Evolutionary conservation across 1,139 yeast species (phyloP).

Genomic region (Hansenula sp.): DNA sequence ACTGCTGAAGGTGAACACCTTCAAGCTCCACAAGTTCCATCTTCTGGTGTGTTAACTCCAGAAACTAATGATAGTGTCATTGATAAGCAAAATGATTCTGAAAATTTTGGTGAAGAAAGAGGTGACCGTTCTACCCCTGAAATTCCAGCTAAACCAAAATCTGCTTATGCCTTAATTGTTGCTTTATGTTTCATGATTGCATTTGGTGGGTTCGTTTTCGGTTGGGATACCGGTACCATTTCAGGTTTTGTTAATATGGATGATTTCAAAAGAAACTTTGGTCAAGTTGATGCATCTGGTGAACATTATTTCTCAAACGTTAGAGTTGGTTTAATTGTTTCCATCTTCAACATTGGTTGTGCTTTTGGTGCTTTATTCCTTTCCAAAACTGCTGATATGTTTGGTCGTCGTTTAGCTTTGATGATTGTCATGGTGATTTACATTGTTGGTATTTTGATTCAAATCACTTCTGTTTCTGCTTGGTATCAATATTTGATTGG

Average conservation of each 20-base stretch:
- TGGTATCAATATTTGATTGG: slow-evolving; percentile 62
- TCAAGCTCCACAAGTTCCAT: slow-evolving; percentile 3
- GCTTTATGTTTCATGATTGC: slow-evolving; percentile 48
- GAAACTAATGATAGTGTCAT: slow-evolving; percentile 14
- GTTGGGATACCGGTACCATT: slow-evolving; percentile 79
- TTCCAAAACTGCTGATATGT: slow-evolving; percentile 51
- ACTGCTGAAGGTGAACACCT: not conserved
- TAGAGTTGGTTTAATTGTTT: slow-evolving; percentile 60
- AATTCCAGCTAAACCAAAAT: slow-evolving; percentile 41
- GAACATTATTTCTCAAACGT: slow-evolving; percentile 42
- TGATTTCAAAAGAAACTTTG: slow-evolving; percentile 54
- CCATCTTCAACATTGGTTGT: slow-evolving; percentile 71
- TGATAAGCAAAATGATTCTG: slow-evolving; percentile 14
- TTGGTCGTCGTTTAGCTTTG: slow-evolving; percentile 61
- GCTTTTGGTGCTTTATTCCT: slow-evolving; percentile 64
- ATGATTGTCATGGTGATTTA: slow-evolving; percentile 53
- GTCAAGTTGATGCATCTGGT: slow-evolving; percentile 31
- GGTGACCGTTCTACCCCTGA: slow-evolving; percentile 7
- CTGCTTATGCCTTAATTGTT: slow-evolving; percentile 42
- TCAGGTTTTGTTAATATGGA: slow-evolving; percentile 75
- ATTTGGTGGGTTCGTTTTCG: slow-evolving; percentile 68
- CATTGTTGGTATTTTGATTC: slow-evolving; percentile 60
- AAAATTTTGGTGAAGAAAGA: slow-evolving; percentile 4
- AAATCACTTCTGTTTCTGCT: slow-evolving; percentile 48
- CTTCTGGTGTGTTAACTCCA: slow-evolving; percentile 20